Evolutionary conservation across 2,329 filamentous ascomycete species (phyloP), one percentile per base, ranked within the genome.

Genomic region (Lecanicillium sp.): DNA sequence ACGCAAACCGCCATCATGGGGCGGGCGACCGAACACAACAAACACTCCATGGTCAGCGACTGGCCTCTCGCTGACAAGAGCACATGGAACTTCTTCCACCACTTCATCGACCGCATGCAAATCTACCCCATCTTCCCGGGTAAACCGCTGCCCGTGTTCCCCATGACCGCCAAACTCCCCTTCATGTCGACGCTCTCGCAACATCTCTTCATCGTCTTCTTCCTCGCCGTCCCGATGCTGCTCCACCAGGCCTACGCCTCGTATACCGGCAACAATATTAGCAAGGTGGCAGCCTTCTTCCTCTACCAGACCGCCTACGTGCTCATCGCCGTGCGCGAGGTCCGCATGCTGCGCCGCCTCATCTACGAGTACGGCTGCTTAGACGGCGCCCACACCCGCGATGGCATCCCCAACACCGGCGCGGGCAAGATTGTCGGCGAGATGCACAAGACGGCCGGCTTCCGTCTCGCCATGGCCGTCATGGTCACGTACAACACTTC

Each of bases 371-470:
- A 49, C 33, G 59, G 60, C n/a, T 51, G 49, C 38, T 41, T 52
- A 8, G 50, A 52, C 31, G 50, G 50, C 15, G 20, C 55, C 45
- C 55, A 61, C 44, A 48, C 48, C 8, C 53, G 60, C 20, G 58
- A 63, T 38, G 51, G 52, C 22, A 52, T 63, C 1, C 58, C 60
- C 2, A 57, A 63, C 40, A 45, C 50, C 11, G 49, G 44, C 17
- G 47, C 51, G 17, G 33, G 33, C 35, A 55, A 51, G 37, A 48
- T 52, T 4, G 40, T 51, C 9, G 30, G 30, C 18, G 52, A 53
- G n/a, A 44, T 55, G 27, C 37, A 48, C 37, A 43, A 45, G 33
- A 55, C 53, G 11, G 38, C 52, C n/a, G 44, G 38, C 20, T 42
- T 47, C 33, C 51, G 54, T 12, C 40, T 47, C 7, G 37, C 52